Conservation (phyloP, 495 filamentous ascomycete species). For the Hypoxylon cercidicola region DNA sequence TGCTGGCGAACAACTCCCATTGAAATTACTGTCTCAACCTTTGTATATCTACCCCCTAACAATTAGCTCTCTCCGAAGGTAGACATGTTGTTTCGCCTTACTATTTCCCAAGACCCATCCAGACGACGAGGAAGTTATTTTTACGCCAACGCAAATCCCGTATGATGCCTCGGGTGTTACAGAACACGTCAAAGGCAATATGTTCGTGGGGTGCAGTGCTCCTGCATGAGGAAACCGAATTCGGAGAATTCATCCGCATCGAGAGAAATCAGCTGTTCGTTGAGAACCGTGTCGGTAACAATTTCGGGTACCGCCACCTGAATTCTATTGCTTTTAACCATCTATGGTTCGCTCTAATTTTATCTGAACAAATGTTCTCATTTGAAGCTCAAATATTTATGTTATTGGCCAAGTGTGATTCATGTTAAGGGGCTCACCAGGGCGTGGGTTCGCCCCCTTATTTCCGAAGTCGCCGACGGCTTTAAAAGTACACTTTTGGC, state of each 20-base stretch:
- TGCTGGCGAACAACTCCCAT: no score
- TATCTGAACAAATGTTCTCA: no score
- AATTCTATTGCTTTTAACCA: neutral
- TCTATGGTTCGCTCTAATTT: no score
- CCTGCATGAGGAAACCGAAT: neutral
- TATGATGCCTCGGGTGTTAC: neutral
- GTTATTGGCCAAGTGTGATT: neutral
- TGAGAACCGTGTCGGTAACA: neutral
- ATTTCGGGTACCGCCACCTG: neutral
- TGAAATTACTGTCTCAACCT: no score
- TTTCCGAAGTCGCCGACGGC: neutral
- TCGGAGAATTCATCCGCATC: neutral
- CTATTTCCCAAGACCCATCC: no score
- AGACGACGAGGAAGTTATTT: neutral
- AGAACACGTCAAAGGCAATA: neutral
- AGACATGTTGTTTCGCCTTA: no score
- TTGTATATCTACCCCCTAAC: no score
- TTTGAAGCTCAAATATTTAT: no score
- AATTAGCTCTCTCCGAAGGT: no score
- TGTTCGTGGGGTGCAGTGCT: neutral
- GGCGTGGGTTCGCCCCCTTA: neutral
- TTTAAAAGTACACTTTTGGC: no score
- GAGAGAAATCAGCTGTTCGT: neutral
- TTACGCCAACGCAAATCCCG: neutral
- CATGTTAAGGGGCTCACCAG: neutral